Base-by-base conservation (phyloP, 768 basidiomycete species). In the Lactifluus hygrophoroides region DNA sequence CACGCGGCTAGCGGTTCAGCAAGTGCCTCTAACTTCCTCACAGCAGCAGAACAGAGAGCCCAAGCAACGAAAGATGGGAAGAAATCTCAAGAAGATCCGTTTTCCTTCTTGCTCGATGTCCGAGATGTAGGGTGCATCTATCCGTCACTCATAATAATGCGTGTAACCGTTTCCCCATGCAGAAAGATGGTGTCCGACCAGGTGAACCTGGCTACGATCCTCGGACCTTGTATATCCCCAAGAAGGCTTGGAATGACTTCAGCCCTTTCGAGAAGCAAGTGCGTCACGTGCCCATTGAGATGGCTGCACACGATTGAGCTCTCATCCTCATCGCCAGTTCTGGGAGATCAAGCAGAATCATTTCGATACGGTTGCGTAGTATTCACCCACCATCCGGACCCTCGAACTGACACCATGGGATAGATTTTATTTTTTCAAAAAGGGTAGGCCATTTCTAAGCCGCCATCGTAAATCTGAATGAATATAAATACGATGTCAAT, bases 401-500 rank as follows among this genome's bases (percentile, higher is more conserved):
- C 43, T 45, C 59, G 43, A 42, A 37, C 65, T 58, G 28, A 54
- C 49, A 19, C 6, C 21, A 43, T 17, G 23, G 23, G 10, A 13
- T 63, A 88, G 86, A 79, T 96, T 43, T 72, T 98, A 47, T 97
- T 98, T 77, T 99, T 98, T 74, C 96, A 99, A 73, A 98, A 99
- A 82, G 96, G 96, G 87, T 88, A 65, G 47, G 70, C 64, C 59
- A 27, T 25, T n/a, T 17, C 1, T 55, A 37, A 7, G 21, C 6
- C 23, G 37, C 21, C 11, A 11, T 43, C 17, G 19, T 19, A 17
- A 43, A n/a, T 54, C 19, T 14, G n/a, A n/a, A n/a, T 32, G 23
- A 49, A 35, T 35, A 10, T 44, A 25, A 50, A 49, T 27, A 49
- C 6, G 16, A 25, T 43, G 68, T 68, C 58, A 73, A 55, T 5